phyloP scores from a whole-genome alignment of 345 rosid genomes.

The Citrus glauca region DNA sequence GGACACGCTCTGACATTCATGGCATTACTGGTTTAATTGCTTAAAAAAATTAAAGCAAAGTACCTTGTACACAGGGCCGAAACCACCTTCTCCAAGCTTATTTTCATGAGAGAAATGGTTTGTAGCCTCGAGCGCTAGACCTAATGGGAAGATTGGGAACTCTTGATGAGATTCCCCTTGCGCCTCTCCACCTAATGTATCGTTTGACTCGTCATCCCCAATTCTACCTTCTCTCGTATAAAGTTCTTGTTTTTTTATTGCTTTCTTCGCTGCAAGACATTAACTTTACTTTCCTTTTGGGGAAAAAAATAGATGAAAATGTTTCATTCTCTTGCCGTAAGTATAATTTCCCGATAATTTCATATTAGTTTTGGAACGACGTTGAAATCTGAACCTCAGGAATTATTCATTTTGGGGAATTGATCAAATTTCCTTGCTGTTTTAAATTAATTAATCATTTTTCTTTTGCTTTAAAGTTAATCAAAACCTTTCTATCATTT shows the following conservation, averaged over 20 bases:
- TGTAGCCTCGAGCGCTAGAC: conserved; percentile 19
- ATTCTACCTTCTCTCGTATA: neutral
- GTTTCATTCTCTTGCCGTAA: too few species aligned
- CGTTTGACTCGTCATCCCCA: neutral
- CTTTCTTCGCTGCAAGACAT: neutral
- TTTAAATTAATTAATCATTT: too few species aligned
- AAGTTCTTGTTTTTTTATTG: neutral
- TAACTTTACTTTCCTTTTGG: neutral
- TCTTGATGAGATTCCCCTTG: conserved; percentile 12
- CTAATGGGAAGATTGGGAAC: conserved; percentile 15
- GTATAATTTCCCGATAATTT: too few species aligned
- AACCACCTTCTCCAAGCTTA: conserved; percentile 49
- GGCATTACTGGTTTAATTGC: too few species aligned
- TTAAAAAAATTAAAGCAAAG: neutral
- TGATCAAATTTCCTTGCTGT: too few species aligned
- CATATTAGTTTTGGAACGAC: neutral
- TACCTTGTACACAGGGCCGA: conserved; percentile 45
- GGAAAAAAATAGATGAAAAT: too few species aligned
- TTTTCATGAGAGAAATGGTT: conserved; percentile 19
- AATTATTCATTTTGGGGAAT: neutral
- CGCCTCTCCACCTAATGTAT: conserved; percentile 1
- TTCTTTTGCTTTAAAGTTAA: too few species aligned
- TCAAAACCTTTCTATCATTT: too few species aligned
- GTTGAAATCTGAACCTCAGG: neutral
- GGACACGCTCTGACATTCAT: too few species aligned